phyloP scores from a whole-genome alignment of 345 rosid genomes.

The Euphorbia pulcherrima region DNA sequence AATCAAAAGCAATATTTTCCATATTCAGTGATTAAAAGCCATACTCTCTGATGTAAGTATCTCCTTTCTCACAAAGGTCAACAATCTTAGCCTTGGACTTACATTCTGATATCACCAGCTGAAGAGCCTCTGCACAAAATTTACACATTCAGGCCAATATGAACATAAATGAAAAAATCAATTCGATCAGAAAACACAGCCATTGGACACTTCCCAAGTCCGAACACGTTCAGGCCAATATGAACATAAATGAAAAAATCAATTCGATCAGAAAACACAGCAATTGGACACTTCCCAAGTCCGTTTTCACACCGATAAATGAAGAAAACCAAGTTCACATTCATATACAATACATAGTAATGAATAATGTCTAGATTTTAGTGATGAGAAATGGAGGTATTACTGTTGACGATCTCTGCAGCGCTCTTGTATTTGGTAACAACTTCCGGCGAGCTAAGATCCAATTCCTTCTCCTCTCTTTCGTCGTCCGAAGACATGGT shows the following conservation, averaged over 20 bases:
- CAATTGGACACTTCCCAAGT: neutral
- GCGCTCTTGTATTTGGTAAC: constrained; percentile 96
- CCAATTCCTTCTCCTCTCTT: constrained; percentile 94
- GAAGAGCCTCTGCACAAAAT: constrained; percentile 63
- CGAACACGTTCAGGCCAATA: neutral
- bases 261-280: neutral
- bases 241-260: neutral
- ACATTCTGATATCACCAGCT: constrained; percentile 68
- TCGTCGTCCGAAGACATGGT: constrained; percentile 99
- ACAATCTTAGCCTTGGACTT: constrained; percentile 83
- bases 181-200: neutral
- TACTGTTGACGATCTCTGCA: constrained; percentile 92
- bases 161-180: neutral
- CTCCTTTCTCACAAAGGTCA: constrained; percentile 86
- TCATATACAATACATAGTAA: neutral
- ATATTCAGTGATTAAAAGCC: constrained; percentile 10
- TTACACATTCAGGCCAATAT: neutral
- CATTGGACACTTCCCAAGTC: neutral
- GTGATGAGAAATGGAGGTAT: neutral
- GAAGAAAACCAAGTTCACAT: neutral
- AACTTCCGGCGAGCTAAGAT: constrained; percentile 87
- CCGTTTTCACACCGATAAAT: neutral
- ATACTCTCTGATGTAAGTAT: constrained; percentile 80
- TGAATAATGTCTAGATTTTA: too few species aligned
- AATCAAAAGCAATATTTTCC: neutral